Evolutionary conservation across 108 stramenopile genomes (phyloP).

Genomic region (Nitzschia inconspicua): DNA sequence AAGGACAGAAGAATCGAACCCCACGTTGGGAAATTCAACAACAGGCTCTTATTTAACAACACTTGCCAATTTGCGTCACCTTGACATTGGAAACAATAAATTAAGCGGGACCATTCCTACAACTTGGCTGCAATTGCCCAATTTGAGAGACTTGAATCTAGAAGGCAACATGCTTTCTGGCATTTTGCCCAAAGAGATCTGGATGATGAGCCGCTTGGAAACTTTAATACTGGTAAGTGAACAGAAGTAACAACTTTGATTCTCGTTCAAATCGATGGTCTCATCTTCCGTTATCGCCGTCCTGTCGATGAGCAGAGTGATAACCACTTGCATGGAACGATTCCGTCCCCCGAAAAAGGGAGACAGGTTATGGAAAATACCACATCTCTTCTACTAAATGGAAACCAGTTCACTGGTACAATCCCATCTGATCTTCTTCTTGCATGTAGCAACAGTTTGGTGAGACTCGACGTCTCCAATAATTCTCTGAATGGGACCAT

Average conservation of each 20-base stretch:
- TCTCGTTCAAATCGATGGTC: too few species aligned
- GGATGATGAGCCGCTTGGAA: too few species aligned
- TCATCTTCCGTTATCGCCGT: neutral
- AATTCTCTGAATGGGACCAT: constrained; percentile 54
- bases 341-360: constrained; percentile 6
- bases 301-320: neutral
- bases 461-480: constrained; percentile 29
- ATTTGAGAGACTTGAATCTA: neutral
- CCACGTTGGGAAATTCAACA: neutral
- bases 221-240: too few species aligned
- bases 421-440: constrained; percentile 21
- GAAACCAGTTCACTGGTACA: constrained; percentile 23
- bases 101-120: constrained; percentile 34
- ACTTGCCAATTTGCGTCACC: too few species aligned
- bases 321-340: constrained; percentile 4
- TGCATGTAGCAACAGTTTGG: neutral
- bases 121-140: neutral
- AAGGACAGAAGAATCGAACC: neutral
- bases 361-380: constrained; percentile 11
- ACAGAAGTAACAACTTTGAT: too few species aligned
- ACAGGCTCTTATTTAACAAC: too few species aligned
- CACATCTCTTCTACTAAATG: neutral
- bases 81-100: constrained; percentile 18
- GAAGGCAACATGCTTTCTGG: neutral
- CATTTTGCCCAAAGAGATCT: too few species aligned